Evolutionary conservation across 2,329 filamentous ascomycete genomes (phyloP).

Genomic region (Chaetothyriales sp.): DNA sequence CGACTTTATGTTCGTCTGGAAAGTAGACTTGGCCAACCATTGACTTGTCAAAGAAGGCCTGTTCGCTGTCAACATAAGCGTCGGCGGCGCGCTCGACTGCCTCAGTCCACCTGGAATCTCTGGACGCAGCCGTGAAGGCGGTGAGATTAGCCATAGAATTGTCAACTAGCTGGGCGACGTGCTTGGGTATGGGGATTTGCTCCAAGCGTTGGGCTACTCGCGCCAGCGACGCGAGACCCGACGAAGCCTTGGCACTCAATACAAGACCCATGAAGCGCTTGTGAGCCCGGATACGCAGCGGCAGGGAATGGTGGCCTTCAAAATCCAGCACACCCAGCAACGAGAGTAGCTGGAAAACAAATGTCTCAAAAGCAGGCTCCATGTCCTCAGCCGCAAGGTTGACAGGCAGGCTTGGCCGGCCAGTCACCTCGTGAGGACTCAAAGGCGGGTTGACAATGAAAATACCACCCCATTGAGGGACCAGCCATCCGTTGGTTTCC

Average conservation of each 20-base stretch:
- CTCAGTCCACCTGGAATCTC: constrained; percentile 42
- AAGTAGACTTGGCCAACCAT: constrained; percentile 99
- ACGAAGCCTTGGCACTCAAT: constrained; percentile 75
- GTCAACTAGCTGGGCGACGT: constrained; percentile 71
- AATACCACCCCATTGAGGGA: constrained; percentile 87
- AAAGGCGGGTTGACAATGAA: constrained; percentile 46
- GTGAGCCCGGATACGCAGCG: constrained; percentile 69
- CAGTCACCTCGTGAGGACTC: constrained; percentile 17
- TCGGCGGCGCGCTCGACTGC: constrained; percentile 68
- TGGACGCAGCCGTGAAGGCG: constrained; percentile 54
- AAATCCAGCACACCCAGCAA: constrained; percentile 60
- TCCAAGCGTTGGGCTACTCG: constrained; percentile 69
- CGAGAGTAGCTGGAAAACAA: constrained; percentile 77
- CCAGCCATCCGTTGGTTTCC: constrained; percentile 64
- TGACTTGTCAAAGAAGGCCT: constrained; percentile 93
- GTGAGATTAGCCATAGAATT: constrained; percentile 59
- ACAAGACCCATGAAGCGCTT: constrained; percentile 74
- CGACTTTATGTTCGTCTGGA: constrained; percentile 94
- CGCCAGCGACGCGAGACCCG: constrained; percentile 82
- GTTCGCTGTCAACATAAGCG: constrained; percentile 77
- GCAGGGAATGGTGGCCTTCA: constrained; percentile 59
- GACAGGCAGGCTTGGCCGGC: constrained; percentile 14
- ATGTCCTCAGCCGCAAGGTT: constrained; percentile 52
- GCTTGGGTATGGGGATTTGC: constrained; percentile 78
- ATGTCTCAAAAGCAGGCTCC: constrained; percentile 69